phyloP scores from a whole-genome alignment of 176 grass and related monocot species.

The Oryza coarctata region DNA sequence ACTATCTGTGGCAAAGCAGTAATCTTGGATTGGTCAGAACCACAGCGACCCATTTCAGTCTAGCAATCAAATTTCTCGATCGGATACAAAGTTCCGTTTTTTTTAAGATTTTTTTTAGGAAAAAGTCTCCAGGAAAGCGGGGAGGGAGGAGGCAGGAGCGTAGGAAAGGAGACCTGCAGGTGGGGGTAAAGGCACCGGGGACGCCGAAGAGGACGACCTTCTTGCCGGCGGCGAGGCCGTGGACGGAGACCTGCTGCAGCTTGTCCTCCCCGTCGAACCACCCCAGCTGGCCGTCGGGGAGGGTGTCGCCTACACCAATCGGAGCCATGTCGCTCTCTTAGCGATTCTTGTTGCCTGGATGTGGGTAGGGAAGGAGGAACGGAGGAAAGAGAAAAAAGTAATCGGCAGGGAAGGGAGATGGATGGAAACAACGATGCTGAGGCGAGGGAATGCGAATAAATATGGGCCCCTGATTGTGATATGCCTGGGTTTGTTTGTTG shows the following conservation, averaged over 20 bases:
- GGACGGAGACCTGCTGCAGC: conserved; percentile 70
- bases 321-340: conserved; percentile 54
- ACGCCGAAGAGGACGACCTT: conserved; percentile 96
- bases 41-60: background rate
- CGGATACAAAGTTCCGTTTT: background rate
- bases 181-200: conserved; percentile 95
- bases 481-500: background rate
- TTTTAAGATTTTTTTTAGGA: too few relatives aligned
- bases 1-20: background rate
- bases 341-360: background rate
- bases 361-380: background rate
- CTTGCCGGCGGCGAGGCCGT: conserved; percentile 74
- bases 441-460: background rate
- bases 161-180: conserved; percentile 60
- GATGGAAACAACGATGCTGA: background rate
- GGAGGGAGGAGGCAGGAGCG: background rate
- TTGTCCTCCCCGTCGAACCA: conserved; percentile 81
- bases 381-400: too few relatives aligned
- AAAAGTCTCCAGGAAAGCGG: background rate
- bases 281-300: conserved; percentile 66
- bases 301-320: conserved; percentile 65
- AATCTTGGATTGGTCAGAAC: background rate
- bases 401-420: background rate
- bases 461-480: background rate
- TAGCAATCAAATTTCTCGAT: background rate